Base-by-base conservation (phyloP, 257 asterid genomes). In the Penstemon barbatus region DNA sequence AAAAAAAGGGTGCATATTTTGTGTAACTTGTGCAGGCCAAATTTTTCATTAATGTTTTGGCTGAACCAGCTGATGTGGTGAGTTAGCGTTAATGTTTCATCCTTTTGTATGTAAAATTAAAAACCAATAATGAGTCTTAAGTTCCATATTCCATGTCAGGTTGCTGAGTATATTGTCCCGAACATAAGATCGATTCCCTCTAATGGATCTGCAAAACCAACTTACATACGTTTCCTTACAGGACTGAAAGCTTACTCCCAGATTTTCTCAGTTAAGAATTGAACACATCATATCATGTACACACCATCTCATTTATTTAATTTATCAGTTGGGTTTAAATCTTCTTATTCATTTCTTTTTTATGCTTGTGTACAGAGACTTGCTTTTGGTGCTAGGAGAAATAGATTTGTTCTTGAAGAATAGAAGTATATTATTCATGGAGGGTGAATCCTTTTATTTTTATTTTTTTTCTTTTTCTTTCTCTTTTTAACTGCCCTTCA, bases 31-130 rank as follows among this genome's bases (percentile, higher is more conserved):
- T 74, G 79, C 89, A 90, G 98, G 98, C 98, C 77, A 93, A 90
- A 80, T 93, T 93, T 76, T 90, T 93, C 90, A 93, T 93, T 62
- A 93, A 93, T 73, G 88, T 93, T 52, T 81, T 93, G 89, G 98
- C 98, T 52, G 98, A 90, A 78, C 96, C 98, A 63, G 85, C 98
- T 45, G 95, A 93, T 8, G 93, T 86, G 85, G 98, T 93, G 75
- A 75, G 89, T 50, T 45, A 44, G 41, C 2, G 33, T 25, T 25
- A 25, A 25, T 54, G 1, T 19, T 2, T 13, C 7, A 18, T 15
- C 10, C 8, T 8, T 55, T 11, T 19, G 3, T 19, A 55, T 1
- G 7, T n/a, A 36, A 15, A 15, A 15, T 15, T 15, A 15, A 6
- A 8, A n/a, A 8, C 7, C 36, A 19, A n/a, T 25, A 18, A 15